These are phyloP conservation scores for Nepenthes gracilis DNA, from an alignment of 148 eudicot genomes.

Conservation along the genomic window DNA sequence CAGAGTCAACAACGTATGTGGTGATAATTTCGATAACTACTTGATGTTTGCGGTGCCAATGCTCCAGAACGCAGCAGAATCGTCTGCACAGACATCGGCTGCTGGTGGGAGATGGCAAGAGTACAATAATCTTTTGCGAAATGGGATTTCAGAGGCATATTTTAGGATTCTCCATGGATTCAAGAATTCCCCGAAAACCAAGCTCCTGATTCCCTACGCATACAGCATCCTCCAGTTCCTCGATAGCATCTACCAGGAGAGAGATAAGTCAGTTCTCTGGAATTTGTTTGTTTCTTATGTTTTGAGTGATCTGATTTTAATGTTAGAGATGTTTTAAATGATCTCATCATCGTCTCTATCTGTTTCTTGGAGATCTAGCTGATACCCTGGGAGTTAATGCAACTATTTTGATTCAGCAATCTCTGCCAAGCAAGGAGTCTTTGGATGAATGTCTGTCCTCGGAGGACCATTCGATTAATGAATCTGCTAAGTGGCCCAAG, in stretches of 20 bases:
- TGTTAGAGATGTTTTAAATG: background rate
- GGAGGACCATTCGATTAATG: constrained; percentile 77
- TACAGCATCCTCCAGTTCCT: constrained; percentile 73
- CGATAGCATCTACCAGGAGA: constrained; percentile 77
- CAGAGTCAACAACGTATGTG: constrained; percentile 51
- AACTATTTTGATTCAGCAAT: constrained; percentile 76
- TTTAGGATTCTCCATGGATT: constrained; percentile 91
- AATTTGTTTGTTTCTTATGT: background rate
- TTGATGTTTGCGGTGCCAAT: constrained; percentile 91
- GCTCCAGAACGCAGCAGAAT: constrained; percentile 91
- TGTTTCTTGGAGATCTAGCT: constrained; percentile 75
- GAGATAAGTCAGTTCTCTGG: constrained; percentile 65
- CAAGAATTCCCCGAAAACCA: constrained; percentile 75
- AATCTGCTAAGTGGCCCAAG: constrained; percentile 97
- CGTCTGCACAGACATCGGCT: constrained; percentile 63
- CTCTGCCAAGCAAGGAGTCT: constrained; percentile 57
- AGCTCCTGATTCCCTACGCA: constrained; percentile 63
- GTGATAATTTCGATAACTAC: constrained; percentile 88
- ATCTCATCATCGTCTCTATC: background rate
- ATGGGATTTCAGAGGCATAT: constrained; percentile 90
- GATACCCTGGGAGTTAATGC: constrained; percentile 79
- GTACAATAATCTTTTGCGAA: constrained; percentile 76
- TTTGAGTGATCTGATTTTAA: background rate
- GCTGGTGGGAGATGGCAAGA: constrained; percentile 74
- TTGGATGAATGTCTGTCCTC: constrained; percentile 79